Base-by-base conservation (phyloP, 495 filamentous ascomycete genomes). In the Penicillium mononematosum region DNA sequence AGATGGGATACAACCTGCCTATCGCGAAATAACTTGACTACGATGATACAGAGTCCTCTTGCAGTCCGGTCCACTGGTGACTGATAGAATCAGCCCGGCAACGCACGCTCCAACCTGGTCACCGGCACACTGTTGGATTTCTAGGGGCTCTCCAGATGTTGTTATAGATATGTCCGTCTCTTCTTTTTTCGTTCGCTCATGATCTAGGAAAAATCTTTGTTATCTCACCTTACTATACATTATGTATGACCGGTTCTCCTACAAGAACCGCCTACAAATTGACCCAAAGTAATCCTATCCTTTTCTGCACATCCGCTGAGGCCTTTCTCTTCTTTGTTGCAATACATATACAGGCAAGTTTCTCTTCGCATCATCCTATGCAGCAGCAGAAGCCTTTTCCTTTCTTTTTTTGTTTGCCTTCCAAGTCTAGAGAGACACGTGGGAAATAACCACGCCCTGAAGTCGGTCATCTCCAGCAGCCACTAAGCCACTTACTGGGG, bases 401-500 rank as follows among this genome's bases (percentile, higher is more conserved):
- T 45, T 49, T 46, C 27, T 50, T 22, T 43, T 41, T 41, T 49
- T 43, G 0, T 32, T 43, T 44, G 29, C 17, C 29, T 45, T 44
- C 32, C 24, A 19, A 16, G 3, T 43, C 22, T 19, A 41, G 46
- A 48, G 34, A 39, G 25, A 59, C 2, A 50, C 32, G 31, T 59
- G 12, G 14, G 29, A 9, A 20, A 17, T 38, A 32, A 29, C 24
- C 9, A 45, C 27, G 4, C 41, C 20, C 14, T 55, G 25, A 19
- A n/a, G 16, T 45, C 48, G 14, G 45, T 45, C 46, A 24, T 20
- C 17, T 38, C 43, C 32, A 17, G 41, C 29, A 48, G 39, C 25
- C n/a, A 31, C 19, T 45, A 29, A 64, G 63, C 55, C 63, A 64
- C 50, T 62, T 71, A 69, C 69, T 66, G 64, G 73, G 71, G 69